Evolutionary conservation across 805 yeast genomes (phyloP).

Genomic region (Zygosaccharomyces bailii): DNA sequence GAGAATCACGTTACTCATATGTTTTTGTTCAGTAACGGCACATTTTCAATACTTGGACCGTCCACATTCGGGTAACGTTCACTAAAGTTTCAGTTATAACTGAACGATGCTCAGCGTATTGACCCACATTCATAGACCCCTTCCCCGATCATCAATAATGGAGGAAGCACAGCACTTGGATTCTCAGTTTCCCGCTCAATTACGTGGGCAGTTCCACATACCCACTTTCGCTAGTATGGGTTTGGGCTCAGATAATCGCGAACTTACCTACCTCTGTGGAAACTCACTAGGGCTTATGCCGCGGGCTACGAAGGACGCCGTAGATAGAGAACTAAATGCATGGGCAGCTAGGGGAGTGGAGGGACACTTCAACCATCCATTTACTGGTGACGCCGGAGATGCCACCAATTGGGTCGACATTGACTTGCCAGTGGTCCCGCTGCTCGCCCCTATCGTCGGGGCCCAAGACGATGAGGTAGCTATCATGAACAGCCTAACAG

Average conservation of each 20-base stretch:
- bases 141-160: conserved; percentile 1
- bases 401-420: conserved; percentile 78
- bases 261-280: conserved; percentile 73
- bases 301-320: conserved; percentile 49
- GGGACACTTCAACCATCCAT: conserved; percentile 74
- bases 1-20: too few species aligned
- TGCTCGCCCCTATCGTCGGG: conserved; percentile 73
- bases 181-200: conserved; percentile 36
- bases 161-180: conserved; percentile 40
- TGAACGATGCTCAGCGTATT: background rate
- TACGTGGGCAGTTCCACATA: conserved; percentile 49
- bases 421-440: conserved; percentile 70
- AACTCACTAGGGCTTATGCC: conserved; percentile 96
- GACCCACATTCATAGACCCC: background rate
- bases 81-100: background rate
- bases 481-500: conserved; percentile 80
- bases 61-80: too few species aligned
- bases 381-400: conserved; percentile 33
- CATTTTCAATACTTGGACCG: too few species aligned
- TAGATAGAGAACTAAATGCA: conserved; percentile 67
- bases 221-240: conserved; percentile 70
- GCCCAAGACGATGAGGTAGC: conserved; percentile 77
- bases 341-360: conserved; percentile 84
- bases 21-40: too few species aligned
- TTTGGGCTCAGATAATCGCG: conserved; percentile 27